These are phyloP conservation scores for Trichomonas gallinae DNA, from an alignment of 208 protist species.

Conservation along the genomic window DNA sequence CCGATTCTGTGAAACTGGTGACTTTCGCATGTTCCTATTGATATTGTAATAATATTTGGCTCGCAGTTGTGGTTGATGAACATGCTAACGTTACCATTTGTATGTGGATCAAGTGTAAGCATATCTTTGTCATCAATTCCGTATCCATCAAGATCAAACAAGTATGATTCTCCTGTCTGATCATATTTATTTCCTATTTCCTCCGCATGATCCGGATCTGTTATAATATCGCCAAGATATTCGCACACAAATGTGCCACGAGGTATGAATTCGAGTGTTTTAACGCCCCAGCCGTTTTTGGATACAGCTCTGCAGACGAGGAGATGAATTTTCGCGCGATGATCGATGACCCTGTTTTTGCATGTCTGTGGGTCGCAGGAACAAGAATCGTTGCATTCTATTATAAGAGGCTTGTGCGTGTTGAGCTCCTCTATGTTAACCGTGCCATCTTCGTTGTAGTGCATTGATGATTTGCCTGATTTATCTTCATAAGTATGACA, in stretches of 20 bases:
- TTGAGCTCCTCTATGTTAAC: background rate
- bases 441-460: background rate
- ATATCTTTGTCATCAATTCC: background rate
- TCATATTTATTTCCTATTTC: conserved; percentile 31
- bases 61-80: conserved; percentile 41
- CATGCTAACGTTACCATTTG: conserved; percentile 27
- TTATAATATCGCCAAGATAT: conserved; percentile 41
- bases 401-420: background rate
- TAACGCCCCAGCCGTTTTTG: conserved; percentile 34
- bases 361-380: background rate
- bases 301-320: background rate
- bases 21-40: background rate
- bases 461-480: background rate
- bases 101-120: conserved; percentile 28
- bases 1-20: background rate
- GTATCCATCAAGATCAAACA: conserved; percentile 28
- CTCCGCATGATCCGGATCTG: background rate
- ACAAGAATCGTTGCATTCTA: background rate
- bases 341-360: background rate
- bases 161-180: background rate
- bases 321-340: background rate
- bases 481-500: background rate
- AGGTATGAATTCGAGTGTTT: conserved; percentile 25
- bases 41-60: conserved; percentile 30
- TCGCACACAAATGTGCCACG: conserved; percentile 32